Evolutionary conservation across 1,284 basidiomycete genomes (phyloP), one percentile per base, ranked within the genome.

Genomic region (Trametes polyzona): DNA sequence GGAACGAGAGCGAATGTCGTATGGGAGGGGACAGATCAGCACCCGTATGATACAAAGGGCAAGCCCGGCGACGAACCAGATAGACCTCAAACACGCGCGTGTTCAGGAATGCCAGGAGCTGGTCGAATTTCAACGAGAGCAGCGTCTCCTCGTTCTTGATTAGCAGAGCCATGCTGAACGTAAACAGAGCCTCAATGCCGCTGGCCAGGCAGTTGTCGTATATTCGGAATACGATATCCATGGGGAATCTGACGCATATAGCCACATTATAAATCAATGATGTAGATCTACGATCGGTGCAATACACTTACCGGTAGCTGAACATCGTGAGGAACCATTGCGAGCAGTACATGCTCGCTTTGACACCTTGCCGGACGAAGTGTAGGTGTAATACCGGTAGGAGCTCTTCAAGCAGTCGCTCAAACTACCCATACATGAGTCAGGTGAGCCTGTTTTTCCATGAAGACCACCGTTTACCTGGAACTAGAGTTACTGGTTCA

Each of bases 311-410:
- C 92, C 92, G 85, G 73, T 95, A 96, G 65, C 93, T 94, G 77
- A 98, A 99, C 70, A 99, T 80, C 0, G 96, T 99, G 72, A 99
- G 82, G 75, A 98, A 98, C 96, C 97, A 99, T 69, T 98, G 95
- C 16, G 92, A 95, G 67, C 88, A 91, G 70, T 92, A 99, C 95
- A 98, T 98, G 75, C 91, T 95, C 47, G 93, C 95, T 73, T 96
- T 97, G 69, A 98, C 79, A 30, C 96, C 96, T 73, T 97, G 92
- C 40, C 96, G 84, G 29, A 95, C 76, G 66, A 99, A 90, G 74
- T 98, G 97, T 17, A 94, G 77, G 70, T 98, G 91, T 7, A 99
- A 77, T 8, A 96, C 88, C 3, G 96, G 96, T 1, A 98, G 76
- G 5, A 95, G 72, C 61, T 99, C 96, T 72, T 99, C 96, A 24